Conservation (phyloP, 768 basidiomycete genomes). For the Leucocoprinus leucothites region DNA sequence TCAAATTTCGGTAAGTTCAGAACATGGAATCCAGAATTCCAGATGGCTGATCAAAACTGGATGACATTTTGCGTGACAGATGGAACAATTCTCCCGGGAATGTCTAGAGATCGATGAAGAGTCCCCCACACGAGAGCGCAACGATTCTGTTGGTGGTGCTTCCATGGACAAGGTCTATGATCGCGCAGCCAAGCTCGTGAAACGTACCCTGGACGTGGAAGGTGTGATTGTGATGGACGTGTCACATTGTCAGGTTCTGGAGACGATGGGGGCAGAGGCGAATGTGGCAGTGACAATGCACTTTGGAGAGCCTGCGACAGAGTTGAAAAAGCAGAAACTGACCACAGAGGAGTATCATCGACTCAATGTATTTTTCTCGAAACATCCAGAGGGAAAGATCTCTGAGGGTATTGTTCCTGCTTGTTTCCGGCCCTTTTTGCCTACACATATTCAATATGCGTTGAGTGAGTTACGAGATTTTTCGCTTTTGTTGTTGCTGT, state of each 20-base stretch:
- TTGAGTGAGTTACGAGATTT: slow-evolving; percentile 54
- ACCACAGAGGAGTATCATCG: slow-evolving; percentile 70
- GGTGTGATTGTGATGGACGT: slow-evolving; percentile 92
- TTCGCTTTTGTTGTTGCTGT: neutral
- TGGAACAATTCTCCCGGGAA: slow-evolving; percentile 95
- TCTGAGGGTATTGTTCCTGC: slow-evolving; percentile 83
- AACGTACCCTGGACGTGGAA: slow-evolving; percentile 88
- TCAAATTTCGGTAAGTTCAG: slow-evolving; percentile 69
- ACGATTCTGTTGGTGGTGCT: slow-evolving; percentile 33
- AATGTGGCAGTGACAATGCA: slow-evolving; percentile 69
- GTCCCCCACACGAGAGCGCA: slow-evolving; percentile 29
- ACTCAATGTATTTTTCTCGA: slow-evolving; percentile 73
- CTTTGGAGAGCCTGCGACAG: slow-evolving; percentile 55
- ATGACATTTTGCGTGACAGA: slow-evolving; percentile 39
- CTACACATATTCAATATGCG: slow-evolving; percentile 80
- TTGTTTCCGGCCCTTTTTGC: slow-evolving; percentile 82
- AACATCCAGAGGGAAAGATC: slow-evolving; percentile 82
- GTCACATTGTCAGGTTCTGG: slow-evolving; percentile 84
- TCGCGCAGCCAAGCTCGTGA: slow-evolving; percentile 85
- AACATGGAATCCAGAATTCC: neutral
- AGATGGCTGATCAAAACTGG: neutral
- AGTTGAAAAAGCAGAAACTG: slow-evolving; percentile 52
- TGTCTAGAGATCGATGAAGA: slow-evolving; percentile 87
- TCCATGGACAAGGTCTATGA: slow-evolving; percentile 89
- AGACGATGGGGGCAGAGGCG: slow-evolving; percentile 61